Conservation (phyloP, 148 eudicot genomes). For the Beta vulgaris region DNA sequence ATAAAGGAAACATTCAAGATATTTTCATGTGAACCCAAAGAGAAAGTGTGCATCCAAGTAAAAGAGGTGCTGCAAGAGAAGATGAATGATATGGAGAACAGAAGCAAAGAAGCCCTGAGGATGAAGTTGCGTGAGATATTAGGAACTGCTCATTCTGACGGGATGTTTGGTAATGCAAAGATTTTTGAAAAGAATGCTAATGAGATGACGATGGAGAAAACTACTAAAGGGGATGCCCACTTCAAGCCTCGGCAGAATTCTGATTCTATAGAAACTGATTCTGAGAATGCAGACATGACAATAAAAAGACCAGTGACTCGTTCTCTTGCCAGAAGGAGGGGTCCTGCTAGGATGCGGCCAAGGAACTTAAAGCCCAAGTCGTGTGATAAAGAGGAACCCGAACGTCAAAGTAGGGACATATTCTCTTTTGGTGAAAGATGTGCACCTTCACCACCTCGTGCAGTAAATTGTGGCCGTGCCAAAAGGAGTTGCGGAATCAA, state of each 20-base stretch:
- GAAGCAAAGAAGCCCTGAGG: slow-evolving; percentile 50
- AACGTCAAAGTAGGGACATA: slow-evolving; percentile 27
- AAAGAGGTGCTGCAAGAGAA: slow-evolving; percentile 37
- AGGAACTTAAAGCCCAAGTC: slow-evolving; percentile 32
- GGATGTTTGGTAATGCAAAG: slow-evolving; percentile 30
- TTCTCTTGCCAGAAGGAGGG: slow-evolving; percentile 47
- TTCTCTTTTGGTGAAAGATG: slow-evolving; percentile 44
- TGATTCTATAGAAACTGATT: slow-evolving; percentile 79
- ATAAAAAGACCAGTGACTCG: slow-evolving; percentile 55
- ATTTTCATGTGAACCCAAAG: slow-evolving; percentile 31
- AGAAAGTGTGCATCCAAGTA: slow-evolving; percentile 24
- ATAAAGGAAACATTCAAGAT: slow-evolving; percentile 27
- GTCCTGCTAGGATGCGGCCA: slow-evolving; percentile 31
- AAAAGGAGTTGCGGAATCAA: slow-evolving; percentile 37
- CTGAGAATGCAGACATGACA: slow-evolving; percentile 43
- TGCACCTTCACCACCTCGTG: slow-evolving; percentile 29
- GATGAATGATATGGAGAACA: slow-evolving; percentile 30
- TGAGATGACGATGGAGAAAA: slow-evolving; percentile 29
- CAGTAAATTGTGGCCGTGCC: slow-evolving; percentile 28
- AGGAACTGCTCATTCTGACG: slow-evolving; percentile 53
- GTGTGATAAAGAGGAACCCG: slow-evolving; percentile 30
- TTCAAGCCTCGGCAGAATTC: slow-evolving; percentile 48
- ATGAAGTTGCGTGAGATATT: slow-evolving; percentile 74
- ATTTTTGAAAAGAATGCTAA: slow-evolving; percentile 30
- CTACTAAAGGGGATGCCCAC: slow-evolving; percentile 27